Base-by-base conservation (phyloP, 139 green algal genomes). In the Chlamydomonas applanata region DNA sequence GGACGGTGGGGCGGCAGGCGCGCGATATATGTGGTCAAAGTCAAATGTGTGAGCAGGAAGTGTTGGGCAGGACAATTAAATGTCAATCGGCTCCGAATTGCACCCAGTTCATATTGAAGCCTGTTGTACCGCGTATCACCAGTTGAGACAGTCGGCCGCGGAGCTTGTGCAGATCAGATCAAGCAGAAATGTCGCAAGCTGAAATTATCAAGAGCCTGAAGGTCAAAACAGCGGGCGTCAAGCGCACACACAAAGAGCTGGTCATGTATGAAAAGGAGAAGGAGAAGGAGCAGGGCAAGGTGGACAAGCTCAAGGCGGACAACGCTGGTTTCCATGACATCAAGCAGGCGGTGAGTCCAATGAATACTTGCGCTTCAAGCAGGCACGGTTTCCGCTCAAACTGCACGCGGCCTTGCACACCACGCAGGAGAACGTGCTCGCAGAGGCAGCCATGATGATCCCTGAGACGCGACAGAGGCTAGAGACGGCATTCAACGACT, bases 381-480 rank as follows among this genome's bases (percentile, higher is more conserved):
- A n/a, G n/a, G n/a, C n/a, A n/a, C n/a, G n/a, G n/a, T n/a, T n/a
- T n/a, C n/a, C n/a, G n/a, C n/a, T n/a, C n/a, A n/a, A n/a, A n/a
- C n/a, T n/a, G n/a, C n/a, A n/a, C n/a, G n/a, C n/a, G n/a, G n/a
- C n/a, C n/a, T n/a, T n/a, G n/a, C n/a, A n/a, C n/a, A n/a, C 0
- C 36, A 30, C 44, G 76, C 87, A 97, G 92, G 93, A 97, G 70
- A 95, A 90, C 35, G 90, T 97, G 27, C 75, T 97, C n/a, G 75
- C 82, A 46, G 93, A 97, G 79, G 87, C 91, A 0, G 73, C 75
- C 5, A 91, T 92, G 74, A 97, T 97, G 90, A 85, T 97, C 14
- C 93, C 93, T 17, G 90, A 97, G 73, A 96, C 89, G 0, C 65
- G 86, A 57, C 79, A 93, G 60, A 83, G 91, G 4, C 59, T 97